Conservation (phyloP, 768 basidiomycete species). For the Naganishia kalamii region DNA sequence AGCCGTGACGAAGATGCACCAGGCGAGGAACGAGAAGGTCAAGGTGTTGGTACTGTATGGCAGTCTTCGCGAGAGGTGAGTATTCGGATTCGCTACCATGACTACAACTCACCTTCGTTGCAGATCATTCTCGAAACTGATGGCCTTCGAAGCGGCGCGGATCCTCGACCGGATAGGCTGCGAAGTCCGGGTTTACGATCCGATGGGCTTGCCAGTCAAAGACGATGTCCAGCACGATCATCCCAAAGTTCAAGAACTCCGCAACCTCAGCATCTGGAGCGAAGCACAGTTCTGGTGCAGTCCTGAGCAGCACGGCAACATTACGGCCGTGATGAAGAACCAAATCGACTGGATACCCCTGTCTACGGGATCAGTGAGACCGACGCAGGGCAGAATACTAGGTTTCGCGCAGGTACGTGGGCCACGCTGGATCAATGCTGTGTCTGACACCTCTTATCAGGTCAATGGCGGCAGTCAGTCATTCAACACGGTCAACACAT, state of each 20-base stretch:
- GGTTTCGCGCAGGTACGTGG: slow-evolving; percentile 43
- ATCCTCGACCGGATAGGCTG: slow-evolving; percentile 38
- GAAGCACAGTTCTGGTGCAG: slow-evolving; percentile 36
- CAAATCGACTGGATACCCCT: slow-evolving; percentile 49
- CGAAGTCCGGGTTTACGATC: slow-evolving; percentile 44
- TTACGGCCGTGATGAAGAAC: slow-evolving; percentile 47
- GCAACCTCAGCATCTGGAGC: slow-evolving; percentile 32
- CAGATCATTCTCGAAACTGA: slow-evolving; percentile 45
- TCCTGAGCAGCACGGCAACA: slow-evolving; percentile 45
- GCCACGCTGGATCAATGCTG: no score
- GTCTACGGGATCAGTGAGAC: slow-evolving; percentile 41
- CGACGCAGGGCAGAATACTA: slow-evolving; percentile 45
- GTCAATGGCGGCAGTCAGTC: slow-evolving; percentile 38
- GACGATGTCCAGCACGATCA: slow-evolving; percentile 33
- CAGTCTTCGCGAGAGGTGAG: slow-evolving; percentile 39
- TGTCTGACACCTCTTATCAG: neutral
- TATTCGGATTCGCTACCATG: neutral
- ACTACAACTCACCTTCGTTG: neutral
- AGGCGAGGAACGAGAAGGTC: slow-evolving; percentile 14
- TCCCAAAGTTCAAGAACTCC: slow-evolving; percentile 39
- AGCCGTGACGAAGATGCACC: slow-evolving; percentile 25
- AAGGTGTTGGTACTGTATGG: slow-evolving; percentile 45
- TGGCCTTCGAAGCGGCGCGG: slow-evolving; percentile 43
- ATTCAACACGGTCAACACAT: slow-evolving; percentile 45
- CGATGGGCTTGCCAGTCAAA: slow-evolving; percentile 34